Evolutionary conservation across 2,329 filamentous ascomycete species (phyloP).

Genomic region (Ceratocystiopsis minuta): DNA sequence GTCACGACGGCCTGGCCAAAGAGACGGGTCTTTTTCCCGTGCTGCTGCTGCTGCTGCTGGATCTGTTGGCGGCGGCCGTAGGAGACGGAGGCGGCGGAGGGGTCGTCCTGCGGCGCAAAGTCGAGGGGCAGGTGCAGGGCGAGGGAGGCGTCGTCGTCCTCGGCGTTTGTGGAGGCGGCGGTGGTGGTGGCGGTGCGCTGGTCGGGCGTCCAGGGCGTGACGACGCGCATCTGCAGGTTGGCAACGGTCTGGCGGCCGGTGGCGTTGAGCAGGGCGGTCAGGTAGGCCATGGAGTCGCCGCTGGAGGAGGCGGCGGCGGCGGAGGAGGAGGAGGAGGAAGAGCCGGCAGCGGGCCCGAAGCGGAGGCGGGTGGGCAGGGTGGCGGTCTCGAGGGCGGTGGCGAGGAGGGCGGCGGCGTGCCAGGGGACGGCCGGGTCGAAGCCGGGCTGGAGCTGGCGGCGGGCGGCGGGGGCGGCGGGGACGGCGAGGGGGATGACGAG

Average conservation of each 20-base stretch:
- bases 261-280: constrained; percentile 51
- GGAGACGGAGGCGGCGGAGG: constrained; percentile 9
- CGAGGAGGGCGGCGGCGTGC: constrained; percentile 63
- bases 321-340: too few species aligned
- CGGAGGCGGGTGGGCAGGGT: constrained; percentile 59
- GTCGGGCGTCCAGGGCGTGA: constrained; percentile 14
- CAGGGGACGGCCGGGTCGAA: constrained; percentile 51
- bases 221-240: constrained; percentile 50
- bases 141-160: constrained; percentile 13
- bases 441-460: constrained; percentile 11
- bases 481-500: constrained; percentile 60
- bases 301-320: not conserved
- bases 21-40: constrained; percentile 15
- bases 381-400: constrained; percentile 59
- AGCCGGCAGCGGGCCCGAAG: constrained; percentile 22
- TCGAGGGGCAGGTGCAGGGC: constrained; percentile 20
- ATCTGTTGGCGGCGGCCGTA: not conserved
- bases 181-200: not conserved
- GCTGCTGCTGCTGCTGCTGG: constrained; percentile 8
- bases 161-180: constrained; percentile 11
- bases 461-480: constrained; percentile 34
- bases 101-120: constrained; percentile 22
- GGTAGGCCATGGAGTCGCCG: constrained; percentile 33
- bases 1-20: constrained; percentile 24
- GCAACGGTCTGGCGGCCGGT: constrained; percentile 68